Evolutionary conservation across 192 early-diverging fungal species (phyloP), one percentile per base, ranked within the genome.

Genomic region (Backusella westeae): DNA sequence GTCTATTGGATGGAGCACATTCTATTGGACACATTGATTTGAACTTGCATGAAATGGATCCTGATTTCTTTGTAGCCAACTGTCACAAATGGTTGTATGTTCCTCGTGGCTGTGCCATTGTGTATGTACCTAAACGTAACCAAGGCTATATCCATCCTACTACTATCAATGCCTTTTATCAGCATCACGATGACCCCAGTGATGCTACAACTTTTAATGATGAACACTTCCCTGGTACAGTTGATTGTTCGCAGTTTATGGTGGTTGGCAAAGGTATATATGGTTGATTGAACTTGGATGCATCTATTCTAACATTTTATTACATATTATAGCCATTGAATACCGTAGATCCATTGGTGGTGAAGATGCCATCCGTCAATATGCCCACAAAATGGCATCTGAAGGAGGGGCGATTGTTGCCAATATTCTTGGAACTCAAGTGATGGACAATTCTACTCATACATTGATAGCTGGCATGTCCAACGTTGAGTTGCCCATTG

Each of bases 1-100:
- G 85, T n/a, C 79, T 88, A 72, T 78, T 92, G 23, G 91, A 92
- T 78, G 91, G 87, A 26, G 90, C 91, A 9, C 91, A 92, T 73
- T 71, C 89, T 21, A 87, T 92, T 73, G 77, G 77, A 38, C 90
- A 92, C 72, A 86, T 92, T 34, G 86, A 85, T 41, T 65, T 91
- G 0, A 78, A 91, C 38, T 46, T 91, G 14, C 69, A 63, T 12
- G 84, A 84, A 49, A 75, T 88, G 17, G 75, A 82, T 56, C 85
- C 93, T 1, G 93, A 94, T 69, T 94, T 89, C 68, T 90, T 88
- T 67, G 85, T 89, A 15, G 78, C 87, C 34, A 90, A 91, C 77
- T 84, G 82, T 69, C 91, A 92, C 78, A 92, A 92, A 80, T 92
- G 91, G 91, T 63, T 90, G 6, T 91, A 76, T 79, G 84, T 81